phyloP scores from a whole-genome alignment of 495 filamentous ascomycete species.

The Tuber indicum region DNA sequence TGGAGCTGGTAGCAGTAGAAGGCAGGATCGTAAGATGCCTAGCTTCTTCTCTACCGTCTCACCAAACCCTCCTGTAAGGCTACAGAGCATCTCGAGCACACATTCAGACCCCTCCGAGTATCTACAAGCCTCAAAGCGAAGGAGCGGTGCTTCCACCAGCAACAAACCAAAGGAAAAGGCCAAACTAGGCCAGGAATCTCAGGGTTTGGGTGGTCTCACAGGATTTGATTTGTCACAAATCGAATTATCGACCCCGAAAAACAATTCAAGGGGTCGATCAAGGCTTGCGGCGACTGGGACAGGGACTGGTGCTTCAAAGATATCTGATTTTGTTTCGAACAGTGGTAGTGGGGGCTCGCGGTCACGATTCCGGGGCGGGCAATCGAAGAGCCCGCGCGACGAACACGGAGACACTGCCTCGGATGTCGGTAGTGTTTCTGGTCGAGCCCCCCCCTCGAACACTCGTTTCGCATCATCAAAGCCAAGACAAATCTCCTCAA shows the following conservation, averaged over 20 bases:
- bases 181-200: constrained; percentile 4
- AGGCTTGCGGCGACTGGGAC: constrained; percentile 11
- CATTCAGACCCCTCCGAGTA: constrained; percentile 31
- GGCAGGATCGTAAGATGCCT: constrained; percentile 17
- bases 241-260: constrained; percentile 28
- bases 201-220: constrained; percentile 25
- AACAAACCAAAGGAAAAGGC: constrained; percentile 30
- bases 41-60: constrained; percentile 13
- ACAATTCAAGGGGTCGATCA: constrained; percentile 16
- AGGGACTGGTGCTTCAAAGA: constrained; percentile 29
- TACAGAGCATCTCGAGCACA: constrained; percentile 19
- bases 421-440: constrained; percentile 19
- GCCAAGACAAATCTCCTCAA: constrained; percentile 11
- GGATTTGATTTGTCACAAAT: constrained; percentile 33
- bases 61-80: constrained; percentile 11
- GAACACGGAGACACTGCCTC: constrained; percentile 29
- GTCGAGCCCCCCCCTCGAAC: constrained; percentile 14
- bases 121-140: constrained; percentile 16
- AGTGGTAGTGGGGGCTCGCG: constrained; percentile 36
- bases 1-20: constrained; percentile 18
- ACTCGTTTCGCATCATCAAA: constrained; percentile 26
- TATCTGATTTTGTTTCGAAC: constrained; percentile 38
- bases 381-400: constrained; percentile 23
- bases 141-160: constrained; percentile 2
- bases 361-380: constrained; percentile 29